Conservation (phyloP, 768 basidiomycete species). For the Mycena floridula region DNA sequence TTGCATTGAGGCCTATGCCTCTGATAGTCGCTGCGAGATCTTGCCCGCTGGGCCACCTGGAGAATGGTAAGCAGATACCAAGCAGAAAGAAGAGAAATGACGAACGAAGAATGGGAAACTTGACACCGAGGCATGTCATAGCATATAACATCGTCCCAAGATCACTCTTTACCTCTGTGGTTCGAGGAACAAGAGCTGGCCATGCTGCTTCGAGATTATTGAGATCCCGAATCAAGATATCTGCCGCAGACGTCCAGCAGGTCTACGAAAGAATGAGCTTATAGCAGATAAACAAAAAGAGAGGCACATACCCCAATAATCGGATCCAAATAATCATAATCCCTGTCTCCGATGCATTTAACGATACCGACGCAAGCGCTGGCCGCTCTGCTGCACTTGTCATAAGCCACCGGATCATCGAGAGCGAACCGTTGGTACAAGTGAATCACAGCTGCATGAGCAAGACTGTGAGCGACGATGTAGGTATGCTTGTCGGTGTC, state of each 20-base stretch:
- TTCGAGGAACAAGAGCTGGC: conserved; percentile 52
- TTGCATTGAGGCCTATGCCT: conserved; percentile 8
- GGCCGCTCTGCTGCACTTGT: conserved; percentile 63
- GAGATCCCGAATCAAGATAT: conserved; percentile 63
- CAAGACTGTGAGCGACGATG: conserved; percentile 57
- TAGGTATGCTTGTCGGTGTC: conserved; percentile 56
- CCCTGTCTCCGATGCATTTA: conserved; percentile 56
- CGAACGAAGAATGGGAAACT: conserved; percentile 53
- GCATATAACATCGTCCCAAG: conserved; percentile 56
- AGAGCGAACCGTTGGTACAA: conserved; percentile 58
- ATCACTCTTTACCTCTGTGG: conserved; percentile 55
- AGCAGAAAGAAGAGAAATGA: not conserved
- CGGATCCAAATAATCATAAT: conserved; percentile 71
- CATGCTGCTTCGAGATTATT: conserved; percentile 57
- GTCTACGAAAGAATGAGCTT: conserved; percentile 33
- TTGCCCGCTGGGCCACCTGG: conserved; percentile 15
- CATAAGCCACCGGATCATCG: conserved; percentile 54
- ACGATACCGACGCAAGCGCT: conserved; percentile 53
- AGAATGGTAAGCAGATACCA: not conserved
- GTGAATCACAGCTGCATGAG: conserved; percentile 59
- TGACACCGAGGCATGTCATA: conserved; percentile 53
- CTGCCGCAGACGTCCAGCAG: conserved; percentile 67
- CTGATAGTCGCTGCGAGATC: conserved; percentile 17
- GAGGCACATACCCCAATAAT: conserved; percentile 59
- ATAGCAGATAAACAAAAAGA: not conserved